phyloP scores from a whole-genome alignment of 768 basidiomycete species.

The Tephrocybe sp. region DNA sequence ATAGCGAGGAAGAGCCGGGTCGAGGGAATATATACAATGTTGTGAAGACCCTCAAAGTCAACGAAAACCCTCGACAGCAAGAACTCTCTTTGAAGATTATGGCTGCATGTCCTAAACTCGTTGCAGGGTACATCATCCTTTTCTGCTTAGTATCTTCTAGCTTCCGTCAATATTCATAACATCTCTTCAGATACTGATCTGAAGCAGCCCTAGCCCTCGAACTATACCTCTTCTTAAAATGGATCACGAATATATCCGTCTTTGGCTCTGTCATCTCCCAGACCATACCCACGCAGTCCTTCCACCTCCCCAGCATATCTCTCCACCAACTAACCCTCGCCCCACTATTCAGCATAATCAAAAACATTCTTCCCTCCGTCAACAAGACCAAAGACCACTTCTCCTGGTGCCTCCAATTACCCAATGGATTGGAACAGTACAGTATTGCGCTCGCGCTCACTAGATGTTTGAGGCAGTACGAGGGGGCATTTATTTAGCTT shows the following conservation, averaged over 20 bases:
- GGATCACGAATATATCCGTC: constrained; percentile 89
- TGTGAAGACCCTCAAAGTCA: constrained; percentile 73
- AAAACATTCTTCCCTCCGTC: constrained; percentile 74
- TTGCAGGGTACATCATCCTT: constrained; percentile 65
- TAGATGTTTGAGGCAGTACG: constrained; percentile 74
- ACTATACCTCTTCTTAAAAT: constrained; percentile 83
- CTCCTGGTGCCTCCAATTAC: constrained; percentile 77
- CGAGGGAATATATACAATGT: constrained; percentile 72
- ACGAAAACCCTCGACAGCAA: constrained; percentile 84
- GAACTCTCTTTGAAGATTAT: constrained; percentile 82
- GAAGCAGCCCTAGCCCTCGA: constrained; percentile 72
- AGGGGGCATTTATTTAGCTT: constrained; percentile 50
- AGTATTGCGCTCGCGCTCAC: constrained; percentile 77
- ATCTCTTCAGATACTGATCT: constrained; percentile 64
- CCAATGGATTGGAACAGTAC: constrained; percentile 79
- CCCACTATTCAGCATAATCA: constrained; percentile 65
- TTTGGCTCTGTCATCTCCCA: constrained; percentile 78
- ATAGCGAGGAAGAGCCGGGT: constrained; percentile 41
- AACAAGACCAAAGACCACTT: constrained; percentile 72
- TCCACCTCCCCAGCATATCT: constrained; percentile 48
- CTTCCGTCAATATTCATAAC: constrained; percentile 5
- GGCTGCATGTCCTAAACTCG: constrained; percentile 83
- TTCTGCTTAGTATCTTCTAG: not conserved
- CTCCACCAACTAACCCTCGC: constrained; percentile 76
- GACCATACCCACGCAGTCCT: constrained; percentile 64